These are phyloP conservation scores for Pichia paraexigua DNA, from an alignment of 805 yeast species.

Conservation along the genomic window DNA sequence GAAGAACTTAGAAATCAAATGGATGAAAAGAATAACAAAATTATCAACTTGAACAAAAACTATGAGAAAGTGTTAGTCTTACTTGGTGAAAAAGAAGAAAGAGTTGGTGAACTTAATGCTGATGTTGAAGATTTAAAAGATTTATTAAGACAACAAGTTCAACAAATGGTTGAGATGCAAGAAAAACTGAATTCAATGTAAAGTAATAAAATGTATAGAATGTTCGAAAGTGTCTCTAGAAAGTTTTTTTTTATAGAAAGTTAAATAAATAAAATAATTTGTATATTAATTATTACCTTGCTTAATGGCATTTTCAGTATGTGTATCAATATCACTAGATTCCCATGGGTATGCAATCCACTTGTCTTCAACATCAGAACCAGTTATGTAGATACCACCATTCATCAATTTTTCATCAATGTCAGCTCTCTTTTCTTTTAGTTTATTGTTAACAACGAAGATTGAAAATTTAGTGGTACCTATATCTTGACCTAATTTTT, in stretches of 20 bases:
- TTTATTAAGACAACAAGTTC: slow-evolving; percentile 74
- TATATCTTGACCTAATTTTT: slow-evolving; percentile 46
- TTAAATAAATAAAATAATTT: background rate
- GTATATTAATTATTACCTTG: slow-evolving; percentile 49
- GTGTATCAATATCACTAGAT: slow-evolving; percentile 70
- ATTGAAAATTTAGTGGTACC: slow-evolving; percentile 63
- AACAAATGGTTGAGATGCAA: slow-evolving; percentile 70
- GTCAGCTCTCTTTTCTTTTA: slow-evolving; percentile 71
- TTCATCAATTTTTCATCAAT: slow-evolving; percentile 56
- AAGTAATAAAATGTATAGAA: background rate
- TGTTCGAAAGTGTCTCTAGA: background rate
- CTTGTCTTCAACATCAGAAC: slow-evolving; percentile 62
- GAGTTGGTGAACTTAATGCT: slow-evolving; percentile 74
- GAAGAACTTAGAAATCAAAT: slow-evolving; percentile 23
- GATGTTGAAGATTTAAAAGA: slow-evolving; percentile 88
- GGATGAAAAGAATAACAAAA: slow-evolving; percentile 16
- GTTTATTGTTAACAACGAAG: slow-evolving; percentile 79
- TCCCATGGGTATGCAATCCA: slow-evolving; percentile 96
- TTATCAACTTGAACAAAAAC: slow-evolving; percentile 13
- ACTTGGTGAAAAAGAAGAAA: slow-evolving; percentile 83
- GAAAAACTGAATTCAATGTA: slow-evolving; percentile 16
- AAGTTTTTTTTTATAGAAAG: background rate
- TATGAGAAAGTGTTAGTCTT: slow-evolving; percentile 51
- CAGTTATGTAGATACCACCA: slow-evolving; percentile 62
- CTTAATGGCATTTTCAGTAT: slow-evolving; percentile 52